Evolutionary conservation across 2,329 filamentous ascomycete genomes (phyloP), one percentile per base, ranked within the genome.

Genomic region (Diplocarpon rosae): DNA sequence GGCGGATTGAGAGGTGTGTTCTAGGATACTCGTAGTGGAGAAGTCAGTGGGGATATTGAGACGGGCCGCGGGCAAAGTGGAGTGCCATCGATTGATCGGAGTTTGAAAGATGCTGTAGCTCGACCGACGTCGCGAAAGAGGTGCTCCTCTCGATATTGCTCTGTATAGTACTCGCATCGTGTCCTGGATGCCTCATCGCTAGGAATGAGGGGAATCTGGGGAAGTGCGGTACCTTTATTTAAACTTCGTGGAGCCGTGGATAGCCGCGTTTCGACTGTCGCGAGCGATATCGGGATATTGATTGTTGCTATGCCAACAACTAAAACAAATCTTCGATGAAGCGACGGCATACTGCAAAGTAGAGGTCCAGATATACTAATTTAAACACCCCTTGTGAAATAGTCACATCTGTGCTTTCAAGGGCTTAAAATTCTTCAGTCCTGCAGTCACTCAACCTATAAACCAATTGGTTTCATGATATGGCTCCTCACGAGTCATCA

Each of bases 1-100:
- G 7, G 87, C 78, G 1, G 78, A 69, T 53, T 85, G 80, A 1
- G 88, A 73, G 17, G 77, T 84, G 62, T 95, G 92, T 46, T 87
- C 76, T 24, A 98, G 75, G 33, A 96, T 68, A 12, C 86, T 75
- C 1, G 83, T 93, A 13, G 82, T 80, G 49, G 80, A 77, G 66
- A 92, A 98, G 69, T 96, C 89, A 55, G 87, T 78, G 6, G 89
- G 85, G 38, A 87, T 66, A 64, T 98, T 98, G 44, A 98, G 76
- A 53, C 69, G 72, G 42, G 78, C 77, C 46, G 75, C 75, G 20
- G 75, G 70, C 28, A 73, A 73, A 46, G 58, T 56, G 12, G 60
- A 62, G 45, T 62, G 62, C 15, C 37, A 34, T 32, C 52, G 50
- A 42, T 31, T 37, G 39, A 28, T 46, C 33, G 44, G 38, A 3